These are phyloP conservation scores for Candida alai DNA, from an alignment of 805 yeast genomes.

Conservation along the genomic window DNA sequence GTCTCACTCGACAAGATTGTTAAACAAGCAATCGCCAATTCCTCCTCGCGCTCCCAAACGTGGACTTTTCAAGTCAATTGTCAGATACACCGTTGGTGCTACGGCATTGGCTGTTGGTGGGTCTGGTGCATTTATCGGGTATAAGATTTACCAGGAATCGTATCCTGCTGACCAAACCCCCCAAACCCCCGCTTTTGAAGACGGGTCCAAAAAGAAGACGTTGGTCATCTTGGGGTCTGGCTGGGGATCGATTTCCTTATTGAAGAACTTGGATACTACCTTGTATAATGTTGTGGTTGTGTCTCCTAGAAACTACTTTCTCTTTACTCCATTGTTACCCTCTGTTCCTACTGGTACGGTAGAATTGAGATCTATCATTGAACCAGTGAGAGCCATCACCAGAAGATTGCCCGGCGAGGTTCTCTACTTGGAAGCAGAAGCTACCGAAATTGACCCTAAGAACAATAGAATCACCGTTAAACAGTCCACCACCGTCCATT, in stretches of 20 bases:
- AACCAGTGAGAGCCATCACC: slow-evolving; percentile 85
- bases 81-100: slow-evolving; percentile 47
- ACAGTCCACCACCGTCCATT: slow-evolving; percentile 53
- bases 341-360: slow-evolving; percentile 93
- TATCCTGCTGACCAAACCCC: slow-evolving; percentile 58
- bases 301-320: slow-evolving; percentile 92
- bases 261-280: slow-evolving; percentile 81
- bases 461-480: slow-evolving; percentile 61
- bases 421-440: slow-evolving; percentile 85
- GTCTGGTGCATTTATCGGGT: slow-evolving; percentile 47
- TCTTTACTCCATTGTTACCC: slow-evolving; percentile 94
- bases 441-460: slow-evolving; percentile 73
- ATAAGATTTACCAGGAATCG: slow-evolving; percentile 58
- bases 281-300: slow-evolving; percentile 85
- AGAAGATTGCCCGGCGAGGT: slow-evolving; percentile 78
- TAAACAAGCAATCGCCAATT: no score
- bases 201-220: slow-evolving; percentile 65
- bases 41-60: slow-evolving; percentile 13
- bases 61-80: slow-evolving; percentile 33
- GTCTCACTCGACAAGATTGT: slow-evolving; percentile 9
- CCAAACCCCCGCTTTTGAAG: slow-evolving; percentile 52
- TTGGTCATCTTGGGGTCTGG: slow-evolving; percentile 84
- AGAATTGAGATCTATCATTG: slow-evolving; percentile 86
- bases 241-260: slow-evolving; percentile 88
- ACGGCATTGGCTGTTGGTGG: slow-evolving; percentile 51